phyloP scores from a whole-genome alignment of 164 flowering plant genomes.

The Santalum album region DNA sequence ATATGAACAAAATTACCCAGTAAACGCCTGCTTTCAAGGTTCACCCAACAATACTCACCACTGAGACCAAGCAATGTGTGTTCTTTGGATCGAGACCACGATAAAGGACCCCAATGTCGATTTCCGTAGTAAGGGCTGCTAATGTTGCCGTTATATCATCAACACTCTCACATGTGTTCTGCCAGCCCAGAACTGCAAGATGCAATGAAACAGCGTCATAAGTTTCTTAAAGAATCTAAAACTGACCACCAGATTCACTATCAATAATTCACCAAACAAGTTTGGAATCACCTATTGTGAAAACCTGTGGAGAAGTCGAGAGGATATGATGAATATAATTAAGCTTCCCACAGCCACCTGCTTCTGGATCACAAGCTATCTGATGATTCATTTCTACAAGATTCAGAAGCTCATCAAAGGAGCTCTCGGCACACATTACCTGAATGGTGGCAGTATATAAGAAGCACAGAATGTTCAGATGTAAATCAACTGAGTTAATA shows the following conservation, averaged over 20 bases:
- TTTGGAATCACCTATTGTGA: constrained; percentile 58
- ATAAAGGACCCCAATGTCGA: constrained; percentile 78
- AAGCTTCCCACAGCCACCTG: constrained; percentile 77
- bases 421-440: constrained; percentile 59
- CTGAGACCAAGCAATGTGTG: constrained; percentile 66
- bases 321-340: constrained; percentile 84
- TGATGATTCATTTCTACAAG: constrained; percentile 89
- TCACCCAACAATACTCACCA: constrained; percentile 45
- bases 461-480: not conserved
- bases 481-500: not conserved
- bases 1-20: not conserved
- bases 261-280: constrained; percentile 1
- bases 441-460: constrained; percentile 19
- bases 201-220: constrained; percentile 1
- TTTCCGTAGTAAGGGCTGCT: constrained; percentile 60
- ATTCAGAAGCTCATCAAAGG: constrained; percentile 79
- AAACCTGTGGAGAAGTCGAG: constrained; percentile 69
- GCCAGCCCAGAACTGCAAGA: constrained; percentile 95
- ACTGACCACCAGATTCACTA: not conserved
- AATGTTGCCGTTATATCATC: constrained; percentile 84
- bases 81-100: constrained; percentile 77
- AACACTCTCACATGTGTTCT: constrained; percentile 71
- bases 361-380: constrained; percentile 86
- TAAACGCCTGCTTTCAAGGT: not conserved
- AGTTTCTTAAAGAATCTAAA: not conserved